Evolutionary conservation across 2,329 filamentous ascomycete species (phyloP), one percentile per base, ranked within the genome.

Genomic region (Colletotrichum simmondsii): DNA sequence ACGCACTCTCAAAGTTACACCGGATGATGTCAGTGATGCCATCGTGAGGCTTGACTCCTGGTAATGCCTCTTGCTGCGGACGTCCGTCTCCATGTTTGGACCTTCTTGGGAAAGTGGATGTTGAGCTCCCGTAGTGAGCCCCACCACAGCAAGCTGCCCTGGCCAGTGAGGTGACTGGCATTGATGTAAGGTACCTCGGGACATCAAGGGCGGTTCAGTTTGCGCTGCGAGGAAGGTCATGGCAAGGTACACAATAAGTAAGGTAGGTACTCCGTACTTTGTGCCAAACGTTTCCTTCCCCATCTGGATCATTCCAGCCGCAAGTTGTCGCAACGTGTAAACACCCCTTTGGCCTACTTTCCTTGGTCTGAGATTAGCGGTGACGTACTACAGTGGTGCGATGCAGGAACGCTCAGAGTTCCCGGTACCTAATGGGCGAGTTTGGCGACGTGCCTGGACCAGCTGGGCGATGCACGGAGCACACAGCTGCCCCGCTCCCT

Each of bases 401-500:
- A 73, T 72, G 71, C 71, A 73, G 71, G 71, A 73, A 73, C 68
- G 53, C 67, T 71, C 58, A 73, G 68, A 62, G 71, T 63, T 63
- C 68, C 57, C 28, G 71, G 61, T 60, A 65, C 69, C 66, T 69
- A 65, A 69, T 65, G n/a, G 37, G 37, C 37, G 37, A 42, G 3
- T 42, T 42, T 42, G 37, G 52, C 60, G 30, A 72, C 71, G 62
- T 73, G 66, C 71, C 68, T 59, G 53, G 54, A 42, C 35, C 35
- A 49, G 68, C 53, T 58, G 64, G 64, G 54, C 54, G 35, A 52
- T 60, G 63, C 70, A 70, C 66, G 60, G 60, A 72, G 66, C 62
- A 61, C 66, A 14, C 7, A 61, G 61, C n/a, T 72, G 70, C 70
- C 70, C 70, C 70, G 66, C 66, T 60, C 70, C 60, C 59, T 69